A percentile compares a stretch with the other conserved stretches of the same genome.
phyloP scores from a whole-genome alignment of 257 asterid genomes.

The Asclepias syriaca region DNA sequence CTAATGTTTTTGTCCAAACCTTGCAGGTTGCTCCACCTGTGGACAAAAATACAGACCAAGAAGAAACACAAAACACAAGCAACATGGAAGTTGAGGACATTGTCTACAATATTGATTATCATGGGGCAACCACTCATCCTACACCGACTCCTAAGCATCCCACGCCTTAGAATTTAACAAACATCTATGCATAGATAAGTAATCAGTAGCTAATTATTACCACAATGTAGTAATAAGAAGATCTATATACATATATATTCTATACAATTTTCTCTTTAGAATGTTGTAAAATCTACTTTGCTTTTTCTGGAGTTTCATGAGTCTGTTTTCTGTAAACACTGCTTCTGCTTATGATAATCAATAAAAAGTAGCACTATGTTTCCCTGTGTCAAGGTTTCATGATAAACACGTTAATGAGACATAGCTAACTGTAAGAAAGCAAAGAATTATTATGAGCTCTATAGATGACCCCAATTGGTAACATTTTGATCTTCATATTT shows the following conservation, averaged over 20 bases:
- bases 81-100: slow-evolving; percentile 17
- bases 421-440: neutral
- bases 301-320: neutral
- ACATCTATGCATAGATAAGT: neutral
- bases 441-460: neutral
- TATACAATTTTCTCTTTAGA: slow-evolving; percentile 4
- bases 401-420: neutral
- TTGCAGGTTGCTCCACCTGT: slow-evolving; percentile 12
- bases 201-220: neutral
- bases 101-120: slow-evolving; percentile 23
- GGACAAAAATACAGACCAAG: slow-evolving; percentile 10
- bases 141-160: slow-evolving; percentile 26
- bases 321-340: slow-evolving; percentile 1
- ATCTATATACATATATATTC: neutral
- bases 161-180: slow-evolving; percentile 8
- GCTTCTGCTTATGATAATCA: neutral
- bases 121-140: slow-evolving; percentile 26
- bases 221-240: slow-evolving; percentile 15
- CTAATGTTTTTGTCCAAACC: neutral
- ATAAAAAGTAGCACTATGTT: slow-evolving; percentile 1
- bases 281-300: neutral
- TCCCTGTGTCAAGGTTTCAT: slow-evolving; percentile 1
- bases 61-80: slow-evolving; percentile 15
- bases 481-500: neutral
- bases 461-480: neutral